phyloP scores from a whole-genome alignment of 352 stramenopile genomes.

The Phytopythium chamaehyphon region DNA sequence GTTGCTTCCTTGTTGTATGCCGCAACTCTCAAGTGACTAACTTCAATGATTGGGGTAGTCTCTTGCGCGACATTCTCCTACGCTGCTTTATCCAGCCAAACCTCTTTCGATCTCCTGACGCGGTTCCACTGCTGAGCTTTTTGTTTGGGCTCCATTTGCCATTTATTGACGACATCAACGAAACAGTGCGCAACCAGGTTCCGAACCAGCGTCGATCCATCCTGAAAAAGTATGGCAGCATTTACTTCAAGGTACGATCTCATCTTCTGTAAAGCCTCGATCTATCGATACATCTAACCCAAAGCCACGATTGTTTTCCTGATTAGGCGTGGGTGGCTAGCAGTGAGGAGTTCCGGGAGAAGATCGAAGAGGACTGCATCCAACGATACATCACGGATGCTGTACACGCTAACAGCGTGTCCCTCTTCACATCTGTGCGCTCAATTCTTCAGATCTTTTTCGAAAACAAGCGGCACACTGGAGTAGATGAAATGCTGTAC shows the following conservation, averaged over 20 bases:
- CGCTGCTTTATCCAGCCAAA: conserved; percentile 85
- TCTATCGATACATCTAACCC: not conserved
- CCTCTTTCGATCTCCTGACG: conserved; percentile 81
- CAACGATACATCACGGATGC: conserved; percentile 73
- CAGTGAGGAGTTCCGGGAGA: conserved; percentile 40
- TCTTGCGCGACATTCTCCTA: conserved; percentile 80
- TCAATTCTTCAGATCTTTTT: conserved; percentile 81
- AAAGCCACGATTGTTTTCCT: not conserved
- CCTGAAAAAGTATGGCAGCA: conserved; percentile 69
- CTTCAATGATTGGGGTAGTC: conserved; percentile 6
- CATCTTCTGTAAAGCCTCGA: not conserved
- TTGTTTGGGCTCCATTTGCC: conserved; percentile 83
- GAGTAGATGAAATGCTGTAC: conserved; percentile 84
- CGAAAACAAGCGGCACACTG: conserved; percentile 77
- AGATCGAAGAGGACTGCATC: conserved; percentile 85
- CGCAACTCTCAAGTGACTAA: not conserved
- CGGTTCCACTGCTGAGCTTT: conserved; percentile 79
- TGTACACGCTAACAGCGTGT: conserved; percentile 63
- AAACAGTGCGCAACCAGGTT: conserved; percentile 86
- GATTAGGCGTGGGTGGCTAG: conserved; percentile 59
- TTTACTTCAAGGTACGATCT: conserved; percentile 71
- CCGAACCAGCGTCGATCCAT: conserved; percentile 81
- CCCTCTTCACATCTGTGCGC: conserved; percentile 61
- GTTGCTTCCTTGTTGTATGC: conserved; percentile 4
- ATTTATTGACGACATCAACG: conserved; percentile 85